Evolutionary conservation across 2,329 filamentous ascomycete genomes (phyloP).

Genomic region (Westerdykella sp.): DNA sequence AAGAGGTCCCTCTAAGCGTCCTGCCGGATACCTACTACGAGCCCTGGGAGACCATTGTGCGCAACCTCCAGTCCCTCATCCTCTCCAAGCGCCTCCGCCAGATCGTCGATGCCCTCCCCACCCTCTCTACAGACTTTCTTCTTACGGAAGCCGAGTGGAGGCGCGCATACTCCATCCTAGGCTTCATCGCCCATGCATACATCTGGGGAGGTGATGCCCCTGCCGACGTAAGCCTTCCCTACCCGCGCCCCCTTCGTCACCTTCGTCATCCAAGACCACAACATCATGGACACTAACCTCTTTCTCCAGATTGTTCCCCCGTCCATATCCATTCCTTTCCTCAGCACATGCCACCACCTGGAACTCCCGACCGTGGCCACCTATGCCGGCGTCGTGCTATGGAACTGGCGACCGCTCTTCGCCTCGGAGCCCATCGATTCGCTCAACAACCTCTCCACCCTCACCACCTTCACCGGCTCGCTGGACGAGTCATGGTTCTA

Average conservation of each 20-base stretch:
- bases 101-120: slow-evolving; percentile 71
- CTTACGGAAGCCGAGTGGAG: slow-evolving; percentile 86
- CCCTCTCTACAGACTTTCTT: slow-evolving; percentile 76
- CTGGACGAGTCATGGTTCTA: slow-evolving; percentile 99
- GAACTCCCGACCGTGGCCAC: slow-evolving; percentile 90
- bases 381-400: slow-evolving; percentile 84
- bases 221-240: slow-evolving; percentile 52
- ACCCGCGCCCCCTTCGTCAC: slow-evolving; percentile 1
- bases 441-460: slow-evolving; percentile 79
- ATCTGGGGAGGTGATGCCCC: slow-evolving; percentile 80
- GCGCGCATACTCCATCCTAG: slow-evolving; percentile 72
- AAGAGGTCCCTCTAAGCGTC: slow-evolving; percentile 68
- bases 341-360: slow-evolving; percentile 68
- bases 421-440: slow-evolving; percentile 72
- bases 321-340: slow-evolving; percentile 74
- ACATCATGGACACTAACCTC: slow-evolving; percentile 8
- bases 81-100: slow-evolving; percentile 76
- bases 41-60: slow-evolving; percentile 83
- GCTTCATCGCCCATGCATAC: slow-evolving; percentile 77
- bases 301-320: slow-evolving; percentile 59
- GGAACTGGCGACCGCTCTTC: slow-evolving; percentile 96
- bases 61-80: slow-evolving; percentile 81
- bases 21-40: slow-evolving; percentile 89
- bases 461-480: slow-evolving; percentile 88
- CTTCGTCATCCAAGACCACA: slow-evolving; percentile 3